Percentiles rank a stretch among this genome's conserved stretches.
Conservation (phyloP, 164 flowering plant species). For the Vitis labrusca region DNA sequence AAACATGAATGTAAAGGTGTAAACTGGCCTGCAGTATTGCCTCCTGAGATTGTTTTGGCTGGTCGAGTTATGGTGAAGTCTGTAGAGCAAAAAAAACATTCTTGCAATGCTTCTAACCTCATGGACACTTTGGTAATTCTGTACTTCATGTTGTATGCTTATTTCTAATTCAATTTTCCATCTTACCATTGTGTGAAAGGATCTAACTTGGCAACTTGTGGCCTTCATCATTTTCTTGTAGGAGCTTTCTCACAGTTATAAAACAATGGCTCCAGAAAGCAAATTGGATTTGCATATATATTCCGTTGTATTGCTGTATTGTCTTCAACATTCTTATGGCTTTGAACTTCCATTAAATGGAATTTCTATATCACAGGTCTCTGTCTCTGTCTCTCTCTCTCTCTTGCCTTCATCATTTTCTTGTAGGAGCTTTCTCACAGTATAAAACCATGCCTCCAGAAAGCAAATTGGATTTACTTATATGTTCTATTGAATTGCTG, state of each 20-base stretch:
- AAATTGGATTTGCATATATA: slow-evolving; percentile 74
- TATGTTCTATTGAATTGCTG: slow-evolving; percentile 57
- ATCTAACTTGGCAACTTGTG: slow-evolving; percentile 1
- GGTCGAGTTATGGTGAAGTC: slow-evolving; percentile 65
- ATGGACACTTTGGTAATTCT: slow-evolving; percentile 44
- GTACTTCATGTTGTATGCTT: background rate
- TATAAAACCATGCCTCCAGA: slow-evolving; percentile 46
- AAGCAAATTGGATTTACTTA: slow-evolving; percentile 64
- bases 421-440: slow-evolving; percentile 72
- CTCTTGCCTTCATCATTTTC: slow-evolving; percentile 4
- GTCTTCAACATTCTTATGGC: slow-evolving; percentile 51
- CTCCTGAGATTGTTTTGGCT: slow-evolving; percentile 72
- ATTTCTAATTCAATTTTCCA: slow-evolving; percentile 2
- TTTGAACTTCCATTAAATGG: slow-evolving; percentile 43
- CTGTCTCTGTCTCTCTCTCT: background rate
- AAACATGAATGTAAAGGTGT: slow-evolving; percentile 82
- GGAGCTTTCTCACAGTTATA: slow-evolving; percentile 75
- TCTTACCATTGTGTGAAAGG: background rate
- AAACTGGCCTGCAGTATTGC: slow-evolving; percentile 78
- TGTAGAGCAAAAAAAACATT: slow-evolving; percentile 30
- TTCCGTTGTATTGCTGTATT: slow-evolving; percentile 52
- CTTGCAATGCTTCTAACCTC: slow-evolving; percentile 15
- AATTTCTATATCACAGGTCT: slow-evolving; percentile 50
- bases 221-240: slow-evolving; percentile 23
- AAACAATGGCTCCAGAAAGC: slow-evolving; percentile 38